Percentiles rank a stretch among this genome's conserved stretches.
Conservation (phyloP, 2,329 filamentous ascomycete genomes). For the Aspergillus pseudoglaucus region DNA sequence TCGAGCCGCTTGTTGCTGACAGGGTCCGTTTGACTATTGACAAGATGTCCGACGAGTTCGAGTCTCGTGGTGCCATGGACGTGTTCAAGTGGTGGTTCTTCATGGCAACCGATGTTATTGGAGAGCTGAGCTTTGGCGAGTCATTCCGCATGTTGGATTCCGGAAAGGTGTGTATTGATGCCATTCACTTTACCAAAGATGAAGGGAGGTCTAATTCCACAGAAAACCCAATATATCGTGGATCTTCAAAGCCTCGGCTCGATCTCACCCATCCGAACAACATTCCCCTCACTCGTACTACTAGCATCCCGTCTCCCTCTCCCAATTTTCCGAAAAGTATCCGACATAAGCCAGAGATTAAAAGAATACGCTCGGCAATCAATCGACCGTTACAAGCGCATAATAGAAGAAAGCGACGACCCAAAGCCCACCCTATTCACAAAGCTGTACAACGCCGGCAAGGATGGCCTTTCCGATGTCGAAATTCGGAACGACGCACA, state of each 20-base stretch:
- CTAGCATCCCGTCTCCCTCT: constrained; percentile 18
- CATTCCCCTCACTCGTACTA: constrained; percentile 19
- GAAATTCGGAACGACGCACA: constrained; percentile 39
- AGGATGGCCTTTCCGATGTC: constrained; percentile 18
- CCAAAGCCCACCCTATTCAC: constrained; percentile 23
- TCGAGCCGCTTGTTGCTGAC: constrained; percentile 11
- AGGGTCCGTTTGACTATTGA: constrained; percentile 38
- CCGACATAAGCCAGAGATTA: constrained; percentile 14
- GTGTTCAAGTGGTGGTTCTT: constrained; percentile 51
- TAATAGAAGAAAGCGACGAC: constrained; percentile 10
- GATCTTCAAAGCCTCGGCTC: constrained; percentile 27
- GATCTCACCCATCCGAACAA: constrained; percentile 13
- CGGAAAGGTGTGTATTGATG: constrained; percentile 30
- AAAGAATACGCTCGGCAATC: constrained; percentile 18
- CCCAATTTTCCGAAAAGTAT: constrained; percentile 15
- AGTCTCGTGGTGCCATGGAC: constrained; percentile 34
- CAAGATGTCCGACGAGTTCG: constrained; percentile 42
- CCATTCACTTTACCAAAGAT: not conserved
- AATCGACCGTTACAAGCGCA: constrained; percentile 17
- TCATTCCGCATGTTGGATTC: constrained; percentile 48
- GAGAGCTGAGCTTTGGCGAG: constrained; percentile 50
- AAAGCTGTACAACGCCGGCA: constrained; percentile 18
- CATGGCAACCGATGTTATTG: constrained; percentile 51
- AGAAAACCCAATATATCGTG: constrained; percentile 39
- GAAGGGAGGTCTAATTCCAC: not conserved